Conservation (phyloP, 495 filamentous ascomycete genomes). For the Neurospora tetraspora region DNA sequence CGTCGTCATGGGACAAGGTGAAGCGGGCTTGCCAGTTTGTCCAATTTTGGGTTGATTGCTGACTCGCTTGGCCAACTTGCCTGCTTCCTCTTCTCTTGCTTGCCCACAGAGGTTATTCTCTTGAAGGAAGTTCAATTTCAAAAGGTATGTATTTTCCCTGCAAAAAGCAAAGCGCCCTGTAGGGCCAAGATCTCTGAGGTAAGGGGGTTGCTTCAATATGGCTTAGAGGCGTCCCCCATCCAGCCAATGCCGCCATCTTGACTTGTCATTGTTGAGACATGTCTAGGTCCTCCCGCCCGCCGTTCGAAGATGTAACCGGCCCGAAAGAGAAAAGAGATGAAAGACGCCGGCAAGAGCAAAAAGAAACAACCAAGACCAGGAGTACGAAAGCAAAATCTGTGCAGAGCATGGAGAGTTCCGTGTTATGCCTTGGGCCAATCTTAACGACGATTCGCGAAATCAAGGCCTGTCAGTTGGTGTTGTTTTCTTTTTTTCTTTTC, state of each 20-base stretch:
- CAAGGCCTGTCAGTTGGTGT: not conserved
- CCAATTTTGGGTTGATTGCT: not conserved
- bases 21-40: not conserved
- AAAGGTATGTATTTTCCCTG: not conserved
- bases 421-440: not conserved
- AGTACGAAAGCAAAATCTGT: not conserved
- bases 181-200: not conserved
- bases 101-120: not conserved
- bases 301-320: not conserved
- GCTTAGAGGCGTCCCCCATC: not conserved
- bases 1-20: not conserved
- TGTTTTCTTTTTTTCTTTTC: not conserved
- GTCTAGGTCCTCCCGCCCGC: slow-evolving; percentile 3
- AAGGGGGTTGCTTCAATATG: not conserved
- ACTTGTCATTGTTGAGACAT: not conserved
- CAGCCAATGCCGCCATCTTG: not conserved
- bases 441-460: not conserved
- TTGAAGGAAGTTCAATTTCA: not conserved
- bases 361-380: not conserved
- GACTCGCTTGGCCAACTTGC: not conserved
- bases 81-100: not conserved
- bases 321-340: not conserved
- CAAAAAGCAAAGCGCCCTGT: slow-evolving; percentile 3
- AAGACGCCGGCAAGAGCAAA: not conserved
- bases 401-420: not conserved